These are phyloP conservation scores for Globisporangium barbulae DNA, from an alignment of 352 stramenopile species.

Conservation along the genomic window DNA sequence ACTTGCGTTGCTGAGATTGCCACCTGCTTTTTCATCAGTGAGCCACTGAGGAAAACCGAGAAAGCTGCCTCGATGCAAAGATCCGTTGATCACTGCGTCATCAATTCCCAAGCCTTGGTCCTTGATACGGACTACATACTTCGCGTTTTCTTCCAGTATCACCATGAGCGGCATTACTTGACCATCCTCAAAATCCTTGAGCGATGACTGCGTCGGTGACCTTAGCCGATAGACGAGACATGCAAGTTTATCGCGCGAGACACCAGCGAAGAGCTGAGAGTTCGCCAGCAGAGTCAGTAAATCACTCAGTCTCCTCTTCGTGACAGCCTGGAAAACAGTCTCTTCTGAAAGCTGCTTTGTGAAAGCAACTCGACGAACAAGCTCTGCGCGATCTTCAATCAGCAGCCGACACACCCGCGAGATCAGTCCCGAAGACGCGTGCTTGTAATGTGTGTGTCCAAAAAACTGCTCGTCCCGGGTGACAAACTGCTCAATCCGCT, in stretches of 20 bases:
- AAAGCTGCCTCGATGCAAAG: constrained; percentile 2
- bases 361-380: constrained; percentile 29
- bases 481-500: constrained; percentile 5
- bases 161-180: neutral
- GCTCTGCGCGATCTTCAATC: constrained; percentile 32
- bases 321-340: constrained; percentile 16
- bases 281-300: constrained; percentile 9
- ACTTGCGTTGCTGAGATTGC: neutral
- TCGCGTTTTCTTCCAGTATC: neutral
- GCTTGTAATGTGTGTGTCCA: constrained; percentile 7
- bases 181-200: neutral
- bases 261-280: constrained; percentile 1
- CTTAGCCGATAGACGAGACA: constrained; percentile 3
- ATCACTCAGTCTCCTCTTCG: constrained; percentile 9
- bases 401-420: constrained; percentile 22
- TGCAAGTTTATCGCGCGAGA: constrained; percentile 13
- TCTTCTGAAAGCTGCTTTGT: constrained; percentile 20
- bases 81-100: neutral
- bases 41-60: constrained; percentile 12
- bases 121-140: constrained; percentile 5
- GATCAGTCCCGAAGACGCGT: constrained; percentile 17
- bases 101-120: neutral
- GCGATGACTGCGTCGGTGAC: neutral
- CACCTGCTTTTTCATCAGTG: neutral
- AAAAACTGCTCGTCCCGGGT: neutral